These are phyloP conservation scores for Epithemia pelagica DNA, from an alignment of 108 stramenopile species.

Conservation along the genomic window DNA sequence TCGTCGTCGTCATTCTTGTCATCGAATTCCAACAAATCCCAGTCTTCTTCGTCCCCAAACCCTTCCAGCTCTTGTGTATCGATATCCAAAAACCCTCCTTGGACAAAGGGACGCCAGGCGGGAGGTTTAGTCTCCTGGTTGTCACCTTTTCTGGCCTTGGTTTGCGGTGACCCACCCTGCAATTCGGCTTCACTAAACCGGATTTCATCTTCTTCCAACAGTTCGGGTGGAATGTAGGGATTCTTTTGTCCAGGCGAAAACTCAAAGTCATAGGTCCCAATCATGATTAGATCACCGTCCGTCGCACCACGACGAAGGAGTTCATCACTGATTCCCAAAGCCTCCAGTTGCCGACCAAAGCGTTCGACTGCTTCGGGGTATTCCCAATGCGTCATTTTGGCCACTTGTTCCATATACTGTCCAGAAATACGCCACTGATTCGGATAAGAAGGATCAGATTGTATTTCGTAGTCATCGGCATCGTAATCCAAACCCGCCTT, in stretches of 20 bases:
- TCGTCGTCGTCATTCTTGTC: slow-evolving; percentile 24
- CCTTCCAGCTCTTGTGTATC: slow-evolving; percentile 75
- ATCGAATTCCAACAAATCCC: slow-evolving; percentile 73
- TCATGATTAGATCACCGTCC: slow-evolving; percentile 89
- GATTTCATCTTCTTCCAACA: slow-evolving; percentile 62
- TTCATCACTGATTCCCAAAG: slow-evolving; percentile 72
- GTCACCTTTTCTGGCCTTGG: slow-evolving; percentile 21
- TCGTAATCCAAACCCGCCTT: slow-evolving; percentile 73
- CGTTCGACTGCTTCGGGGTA: slow-evolving; percentile 88
- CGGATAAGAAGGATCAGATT: slow-evolving; percentile 81
- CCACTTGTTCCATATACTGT: slow-evolving; percentile 81
- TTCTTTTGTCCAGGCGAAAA: slow-evolving; percentile 77
- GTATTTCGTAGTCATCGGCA: slow-evolving; percentile 82
- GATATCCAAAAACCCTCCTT: slow-evolving; percentile 80
- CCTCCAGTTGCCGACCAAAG: slow-evolving; percentile 83
- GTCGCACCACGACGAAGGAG: slow-evolving; percentile 65
- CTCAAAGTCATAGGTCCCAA: slow-evolving; percentile 84
- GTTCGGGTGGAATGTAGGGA: slow-evolving; percentile 77
- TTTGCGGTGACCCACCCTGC: background rate
- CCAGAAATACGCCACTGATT: slow-evolving; percentile 85
- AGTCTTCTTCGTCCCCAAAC: slow-evolving; percentile 70
- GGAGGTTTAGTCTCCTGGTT: slow-evolving; percentile 40
- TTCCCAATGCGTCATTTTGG: slow-evolving; percentile 92
- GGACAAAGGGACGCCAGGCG: slow-evolving; percentile 58
- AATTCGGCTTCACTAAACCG: slow-evolving; percentile 22